Evolutionary conservation across 2,329 filamentous ascomycete genomes (phyloP), one percentile per base, ranked within the genome.

Genomic region (Zasmidium citrigriseum): DNA sequence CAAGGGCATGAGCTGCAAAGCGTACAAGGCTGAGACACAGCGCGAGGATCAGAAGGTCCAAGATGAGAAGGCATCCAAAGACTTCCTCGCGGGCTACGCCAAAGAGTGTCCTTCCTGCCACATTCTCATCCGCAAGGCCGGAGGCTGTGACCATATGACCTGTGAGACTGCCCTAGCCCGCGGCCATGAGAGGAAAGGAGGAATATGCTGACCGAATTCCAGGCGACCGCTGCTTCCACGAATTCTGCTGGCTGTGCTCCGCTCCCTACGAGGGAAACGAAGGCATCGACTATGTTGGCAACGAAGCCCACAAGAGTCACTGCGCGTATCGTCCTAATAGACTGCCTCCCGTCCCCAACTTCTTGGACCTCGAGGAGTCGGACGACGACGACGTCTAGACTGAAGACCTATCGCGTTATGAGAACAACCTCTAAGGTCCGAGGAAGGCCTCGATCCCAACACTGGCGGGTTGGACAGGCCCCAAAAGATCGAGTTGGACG

Each of bases 211-310:
- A 29, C 27, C 14, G 7, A 29, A 7, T 29, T 29, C 14, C 27
- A 66, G 60, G 62, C 56, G 23, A 21, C 3, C 49, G 24, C 12
- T 70, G 68, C 50, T 23, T 49, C 9, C 53, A 65, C 27, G 51
- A 70, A 24, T 70, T 67, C 58, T 69, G 68, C 54, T 71, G 65
- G 61, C 11, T 44, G 11, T 70, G 68, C 55, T 46, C 54, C 25
- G 59, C 53, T 2, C 11, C 41, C 1, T 64, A 63, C 24, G 1
- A n/a, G 1, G 59, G 59, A 3, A 1, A 46, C 2, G 22, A 41
- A 2, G 59, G 59, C 1, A 50, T 61, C 11, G 1, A 1, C 4
- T 16, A n/a, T 3, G 25, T 12, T 4, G 58, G 58, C 1, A 57
- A 60, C 25, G 16, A 16, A 18, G 54, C 50, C 2, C 58, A 60